A percentile compares a stretch with the other conserved stretches of the same genome.
Conservation (phyloP, 345 rosid genomes). For the Passiflora organensis region DNA sequence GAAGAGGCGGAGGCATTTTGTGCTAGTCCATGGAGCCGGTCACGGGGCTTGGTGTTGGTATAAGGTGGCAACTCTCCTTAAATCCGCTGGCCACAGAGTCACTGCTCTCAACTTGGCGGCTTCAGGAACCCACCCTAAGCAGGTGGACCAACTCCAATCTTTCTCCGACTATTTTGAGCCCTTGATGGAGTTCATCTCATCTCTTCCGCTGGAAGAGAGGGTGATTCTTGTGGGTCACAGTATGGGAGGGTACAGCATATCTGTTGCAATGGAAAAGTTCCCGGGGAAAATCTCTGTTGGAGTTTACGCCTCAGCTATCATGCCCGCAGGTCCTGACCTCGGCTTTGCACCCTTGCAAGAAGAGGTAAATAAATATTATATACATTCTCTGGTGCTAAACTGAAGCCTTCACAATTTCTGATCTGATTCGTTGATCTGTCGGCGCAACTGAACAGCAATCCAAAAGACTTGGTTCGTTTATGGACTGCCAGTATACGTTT, state of each 20-base stretch:
- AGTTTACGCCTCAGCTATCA: constrained; percentile 27
- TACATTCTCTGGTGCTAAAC: too few relatives aligned
- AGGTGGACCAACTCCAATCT: constrained; percentile 21
- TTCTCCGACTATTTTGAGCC: constrained; percentile 32
- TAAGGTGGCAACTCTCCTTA: constrained; percentile 18
- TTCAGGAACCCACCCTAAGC: constrained; percentile 28
- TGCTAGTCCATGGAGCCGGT: constrained; percentile 24
- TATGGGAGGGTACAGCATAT: constrained; percentile 26
- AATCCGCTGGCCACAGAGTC: constrained; percentile 26
- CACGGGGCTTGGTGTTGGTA: constrained; percentile 42
- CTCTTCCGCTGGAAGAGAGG: constrained; percentile 25
- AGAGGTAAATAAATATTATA: constrained; percentile 21
- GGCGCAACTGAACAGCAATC: constrained; percentile 1
- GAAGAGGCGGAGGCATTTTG: constrained; percentile 13
- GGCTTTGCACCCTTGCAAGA: constrained; percentile 8
- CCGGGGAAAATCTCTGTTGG: constrained; percentile 29
- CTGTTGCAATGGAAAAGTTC: constrained; percentile 42
- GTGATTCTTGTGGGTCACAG: constrained; percentile 46
- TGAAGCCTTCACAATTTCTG: too few relatives aligned
- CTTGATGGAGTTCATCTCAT: constrained; percentile 28
- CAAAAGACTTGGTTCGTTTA: constrained; percentile 9
- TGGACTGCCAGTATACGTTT: constrained; percentile 22
- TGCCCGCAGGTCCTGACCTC: constrained; percentile 35
- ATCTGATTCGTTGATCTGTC: too few relatives aligned
- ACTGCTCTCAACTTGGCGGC: constrained; percentile 34